These are phyloP conservation scores for Olyra latifolia DNA, from an alignment of 176 grass and related monocot species.

Conservation along the genomic window DNA sequence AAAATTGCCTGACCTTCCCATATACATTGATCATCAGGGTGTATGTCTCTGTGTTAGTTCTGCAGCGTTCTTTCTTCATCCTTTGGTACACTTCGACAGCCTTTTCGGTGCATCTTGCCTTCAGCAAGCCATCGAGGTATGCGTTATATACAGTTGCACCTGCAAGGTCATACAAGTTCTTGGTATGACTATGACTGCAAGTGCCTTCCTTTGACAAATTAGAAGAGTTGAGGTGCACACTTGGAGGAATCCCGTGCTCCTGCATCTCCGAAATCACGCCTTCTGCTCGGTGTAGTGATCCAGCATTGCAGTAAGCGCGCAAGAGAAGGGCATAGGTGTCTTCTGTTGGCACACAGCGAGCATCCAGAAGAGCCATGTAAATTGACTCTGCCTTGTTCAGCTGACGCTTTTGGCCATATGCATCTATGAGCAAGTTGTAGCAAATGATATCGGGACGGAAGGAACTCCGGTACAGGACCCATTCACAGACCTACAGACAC, in stretches of 20 bases:
- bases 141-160: constrained; percentile 75
- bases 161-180: constrained; percentile 25
- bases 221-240: constrained; percentile 35
- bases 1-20: constrained; percentile 55
- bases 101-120: constrained; percentile 68
- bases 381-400: constrained; percentile 64
- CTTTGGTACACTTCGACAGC: constrained; percentile 80
- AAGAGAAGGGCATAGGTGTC: constrained; percentile 86
- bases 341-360: constrained; percentile 80
- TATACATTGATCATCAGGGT: constrained; percentile 93
- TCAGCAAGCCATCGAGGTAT: constrained; percentile 68
- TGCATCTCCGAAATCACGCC: constrained; percentile 88
- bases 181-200: neutral
- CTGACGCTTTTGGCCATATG: constrained; percentile 54
- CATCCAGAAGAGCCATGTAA: constrained; percentile 69
- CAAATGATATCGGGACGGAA: constrained; percentile 73
- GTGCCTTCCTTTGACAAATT: neutral
- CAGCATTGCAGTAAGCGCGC: constrained; percentile 61
- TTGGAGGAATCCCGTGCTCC: constrained; percentile 60
- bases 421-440: constrained; percentile 91
- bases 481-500: constrained; percentile 71
- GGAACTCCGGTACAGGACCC: constrained; percentile 75
- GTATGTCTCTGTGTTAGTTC: constrained; percentile 77
- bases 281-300: constrained; percentile 65
- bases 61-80: constrained; percentile 79